phyloP scores from a whole-genome alignment of 331 rosid species.

The Malus hybrid region DNA sequence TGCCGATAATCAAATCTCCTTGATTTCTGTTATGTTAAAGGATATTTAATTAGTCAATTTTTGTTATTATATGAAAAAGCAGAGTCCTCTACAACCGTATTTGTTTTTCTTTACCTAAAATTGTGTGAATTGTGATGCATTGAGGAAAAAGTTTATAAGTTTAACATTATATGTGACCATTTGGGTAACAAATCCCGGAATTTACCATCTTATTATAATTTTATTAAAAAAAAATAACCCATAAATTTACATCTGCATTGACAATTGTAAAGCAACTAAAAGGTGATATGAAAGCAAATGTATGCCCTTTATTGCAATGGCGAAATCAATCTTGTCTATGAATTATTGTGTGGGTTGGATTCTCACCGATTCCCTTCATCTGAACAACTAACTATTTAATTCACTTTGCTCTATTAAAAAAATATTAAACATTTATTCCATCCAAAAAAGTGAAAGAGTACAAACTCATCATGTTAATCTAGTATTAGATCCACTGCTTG shows the following conservation, averaged over 20 bases:
- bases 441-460: neutral
- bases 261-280: neutral
- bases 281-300: neutral
- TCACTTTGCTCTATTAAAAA: no score
- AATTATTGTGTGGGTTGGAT: accelerated
- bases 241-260: neutral
- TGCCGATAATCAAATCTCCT: neutral
- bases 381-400: no score
- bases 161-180: neutral
- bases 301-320: neutral
- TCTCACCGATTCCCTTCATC: accelerated
- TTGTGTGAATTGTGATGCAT: neutral
- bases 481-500: neutral
- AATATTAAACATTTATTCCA: neutral
- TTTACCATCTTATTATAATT: neutral
- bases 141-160: neutral
- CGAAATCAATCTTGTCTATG: neutral
- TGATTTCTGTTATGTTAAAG: neutral
- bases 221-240: neutral
- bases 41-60: neutral
- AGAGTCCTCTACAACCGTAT: neutral
- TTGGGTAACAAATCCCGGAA: neutral
- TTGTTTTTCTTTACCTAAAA: neutral
- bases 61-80: neutral
- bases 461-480: neutral